Base-by-base conservation (phyloP, 495 filamentous ascomycete species). In the Penicillium crystallinum region DNA sequence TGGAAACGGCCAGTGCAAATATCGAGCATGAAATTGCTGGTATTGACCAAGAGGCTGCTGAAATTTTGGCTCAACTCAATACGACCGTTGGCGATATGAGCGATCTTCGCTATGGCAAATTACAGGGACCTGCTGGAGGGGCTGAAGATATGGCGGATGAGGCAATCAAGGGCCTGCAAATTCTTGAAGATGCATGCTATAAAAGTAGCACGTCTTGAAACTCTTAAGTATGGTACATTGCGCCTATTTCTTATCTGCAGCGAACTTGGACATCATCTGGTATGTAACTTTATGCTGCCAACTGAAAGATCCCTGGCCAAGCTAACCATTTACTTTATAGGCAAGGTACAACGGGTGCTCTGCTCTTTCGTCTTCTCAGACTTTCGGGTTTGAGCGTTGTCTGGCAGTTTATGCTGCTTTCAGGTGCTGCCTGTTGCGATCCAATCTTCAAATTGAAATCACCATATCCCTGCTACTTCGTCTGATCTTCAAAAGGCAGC, bases 71-170 rank as follows among this genome's bases (percentile, higher is more conserved):
- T 9, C 77, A 83, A 31, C 77, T 91, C 38, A 76, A 77, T 50
- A 71, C 76, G 29, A 84, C 78, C 1, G 79, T 90, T 29, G 84
- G 84, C 23, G 81, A 81, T 39, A 66, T 95, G 71, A 92, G 89
- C 62, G 89, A 93, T 62, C 77, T 95, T 23, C 84, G 88, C 38
- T 93, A 92, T 59, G 89, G 90, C 31, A 85, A 83, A 46, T 77
- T 90, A 54, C 74, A 78, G 52, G 87, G 84, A 52, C 67, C 74
- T 29, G 74, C 80, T 22, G 68, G 74, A 6, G 70, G 81, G 3
- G 70, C 76, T 21, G 78, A 81, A 15, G 81, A 88, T 49, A 71
- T 89, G 37, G 70, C 84, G 27, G 75, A 81, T 19, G 86, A 87
- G 39, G 69, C 75, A 10, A 66, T 77, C 44, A 57, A 64, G 19